phyloP scores from a whole-genome alignment of 805 yeast genomes.

The Starmera quercuum region DNA sequence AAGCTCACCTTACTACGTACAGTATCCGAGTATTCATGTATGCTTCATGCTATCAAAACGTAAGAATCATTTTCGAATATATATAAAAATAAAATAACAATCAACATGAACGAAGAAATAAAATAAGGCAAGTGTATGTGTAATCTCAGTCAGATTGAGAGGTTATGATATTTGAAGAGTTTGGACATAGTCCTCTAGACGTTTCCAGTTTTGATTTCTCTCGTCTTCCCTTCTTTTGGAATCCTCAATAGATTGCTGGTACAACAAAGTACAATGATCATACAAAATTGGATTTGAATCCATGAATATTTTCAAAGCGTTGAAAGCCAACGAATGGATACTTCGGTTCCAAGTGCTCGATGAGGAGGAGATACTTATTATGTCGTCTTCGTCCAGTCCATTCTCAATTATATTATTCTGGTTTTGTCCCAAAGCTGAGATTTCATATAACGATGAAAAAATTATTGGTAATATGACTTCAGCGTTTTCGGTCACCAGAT shows the following conservation, averaged over 20 bases:
- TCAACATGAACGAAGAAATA: too few relatives aligned
- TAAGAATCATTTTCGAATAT: too few relatives aligned
- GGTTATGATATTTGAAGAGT: neutral
- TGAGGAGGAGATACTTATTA: slow-evolving; percentile 21
- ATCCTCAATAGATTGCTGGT: slow-evolving; percentile 72
- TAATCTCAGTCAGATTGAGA: too few relatives aligned
- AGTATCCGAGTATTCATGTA: too few relatives aligned
- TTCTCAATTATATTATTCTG: slow-evolving; percentile 22
- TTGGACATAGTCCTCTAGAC: slow-evolving; percentile 54
- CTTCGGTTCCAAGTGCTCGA: slow-evolving; percentile 87
- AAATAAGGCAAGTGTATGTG: too few relatives aligned
- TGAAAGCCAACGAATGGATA: slow-evolving; percentile 83
- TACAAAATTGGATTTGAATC: slow-evolving; percentile 87
- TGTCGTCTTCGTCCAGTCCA: slow-evolving; percentile 13
- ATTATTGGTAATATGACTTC: slow-evolving; percentile 89
- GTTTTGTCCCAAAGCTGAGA: slow-evolving; percentile 33
- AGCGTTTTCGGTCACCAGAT: slow-evolving; percentile 84
- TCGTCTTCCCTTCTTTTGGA: slow-evolving; percentile 56
- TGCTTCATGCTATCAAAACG: too few relatives aligned
- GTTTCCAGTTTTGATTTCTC: slow-evolving; percentile 64
- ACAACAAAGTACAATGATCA: slow-evolving; percentile 86
- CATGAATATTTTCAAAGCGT: slow-evolving; percentile 83
- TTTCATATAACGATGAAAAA: slow-evolving; percentile 82
- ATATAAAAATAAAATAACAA: neutral
- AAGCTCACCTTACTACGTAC: too few relatives aligned